Evolutionary conservation across 257 asterid species (phyloP), one percentile per base, ranked within the genome.

Genomic region (Solanum tacnaense): DNA sequence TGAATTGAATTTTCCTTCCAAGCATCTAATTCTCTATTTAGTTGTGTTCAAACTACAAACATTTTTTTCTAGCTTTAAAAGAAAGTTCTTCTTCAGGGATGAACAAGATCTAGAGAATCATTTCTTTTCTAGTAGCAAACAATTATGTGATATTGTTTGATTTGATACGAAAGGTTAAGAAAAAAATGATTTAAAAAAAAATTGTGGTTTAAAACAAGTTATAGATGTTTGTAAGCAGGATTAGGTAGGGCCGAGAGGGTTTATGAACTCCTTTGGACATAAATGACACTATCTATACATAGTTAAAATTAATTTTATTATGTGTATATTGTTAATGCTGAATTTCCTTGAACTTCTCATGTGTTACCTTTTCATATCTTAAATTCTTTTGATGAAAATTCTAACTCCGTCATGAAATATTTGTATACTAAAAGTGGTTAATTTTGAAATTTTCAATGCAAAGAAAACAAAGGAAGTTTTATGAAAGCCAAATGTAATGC

Each of bases 161-260:
- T 52, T 52, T 16, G 9, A 52, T 18, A 6, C 4, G 1, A 15
- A 18, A 16, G n/a, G 3, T 52, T 16, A 52, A 52, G 4, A 6
- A 52, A 52, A 52, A 16, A 6, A 52, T 49, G 18, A 49, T 15
- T 46, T 16, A 0, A 2, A 2, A 0, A 1, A 18, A 52, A 52
- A 6, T 52, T 16, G 9, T 52, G 3, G 3, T 18, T 1, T 52
- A 6, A 52, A 52, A 52, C 4, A 16, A 18, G 23, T 6, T 0
- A 52, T 52, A 1, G 1, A 52, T 52, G 3, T 52, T 6, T 52
- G 2, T 18, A 52, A 52, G 10, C 4, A 6, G 1, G 3, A 52
- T 52, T 18, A 3, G 10, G 9, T 52, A 52, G 9, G 4, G 1
- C 1, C 0, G 10, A 52, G 4, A 52, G 10, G 0, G 0, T 18